These are phyloP conservation scores for Dionaea muscipula DNA, from an alignment of 179 eudicot genomes.

Conservation along the genomic window DNA sequence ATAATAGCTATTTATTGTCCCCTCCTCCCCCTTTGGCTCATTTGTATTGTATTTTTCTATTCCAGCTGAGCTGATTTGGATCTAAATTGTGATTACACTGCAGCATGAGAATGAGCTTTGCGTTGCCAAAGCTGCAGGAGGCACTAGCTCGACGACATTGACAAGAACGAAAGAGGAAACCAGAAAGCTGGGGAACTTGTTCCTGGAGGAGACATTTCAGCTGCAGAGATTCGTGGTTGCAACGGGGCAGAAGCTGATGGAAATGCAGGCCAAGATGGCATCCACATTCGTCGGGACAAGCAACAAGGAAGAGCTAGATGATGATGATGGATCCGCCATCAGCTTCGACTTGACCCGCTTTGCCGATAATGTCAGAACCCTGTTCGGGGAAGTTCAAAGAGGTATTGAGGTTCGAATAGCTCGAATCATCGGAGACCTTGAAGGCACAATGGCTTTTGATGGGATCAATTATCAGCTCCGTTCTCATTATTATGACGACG, in stretches of 20 bases:
- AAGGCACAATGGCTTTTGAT: conserved; percentile 79
- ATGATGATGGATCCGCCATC: conserved; percentile 29
- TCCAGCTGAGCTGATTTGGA: too few species aligned
- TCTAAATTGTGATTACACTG: conserved; percentile 7
- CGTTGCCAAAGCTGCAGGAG: conserved; percentile 23
- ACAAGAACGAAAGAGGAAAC: conserved; percentile 60
- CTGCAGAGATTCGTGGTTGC: conserved; percentile 83
- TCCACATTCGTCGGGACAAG: conserved; percentile 37
- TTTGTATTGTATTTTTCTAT: too few species aligned
- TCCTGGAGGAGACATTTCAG: conserved; percentile 89
- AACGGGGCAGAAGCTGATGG: conserved; percentile 82
- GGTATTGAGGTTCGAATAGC: conserved; percentile 77
- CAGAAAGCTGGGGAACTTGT: conserved; percentile 45
- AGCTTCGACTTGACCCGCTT: conserved; percentile 66
- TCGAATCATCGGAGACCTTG: conserved; percentile 71
- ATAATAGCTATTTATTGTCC: too few species aligned
- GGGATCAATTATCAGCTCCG: conserved; percentile 66
- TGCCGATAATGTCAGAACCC: conserved; percentile 50
- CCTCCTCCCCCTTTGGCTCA: too few species aligned
- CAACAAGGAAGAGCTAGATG: too few species aligned
- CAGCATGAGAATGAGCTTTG: conserved; percentile 53
- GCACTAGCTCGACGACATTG: conserved; percentile 14
- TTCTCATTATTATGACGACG: too few species aligned
- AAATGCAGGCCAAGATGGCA: conserved; percentile 53
- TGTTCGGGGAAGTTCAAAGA: conserved; percentile 71